Percentiles rank a stretch among this genome's conserved stretches.
Conservation (phyloP, 257 asterid species). For the Leptodermis oblonga region DNA sequence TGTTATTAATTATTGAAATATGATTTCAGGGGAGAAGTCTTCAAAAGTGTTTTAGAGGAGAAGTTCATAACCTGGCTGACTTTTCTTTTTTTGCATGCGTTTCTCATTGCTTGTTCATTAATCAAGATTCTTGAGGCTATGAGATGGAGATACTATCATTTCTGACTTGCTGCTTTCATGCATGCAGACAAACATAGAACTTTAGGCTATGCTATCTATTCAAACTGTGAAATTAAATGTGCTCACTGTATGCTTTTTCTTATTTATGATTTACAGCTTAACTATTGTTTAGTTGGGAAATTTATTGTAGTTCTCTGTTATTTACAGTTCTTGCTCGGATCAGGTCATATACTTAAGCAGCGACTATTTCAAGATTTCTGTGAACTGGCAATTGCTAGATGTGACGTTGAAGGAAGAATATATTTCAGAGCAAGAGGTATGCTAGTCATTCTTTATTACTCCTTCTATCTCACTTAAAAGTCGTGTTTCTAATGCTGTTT, state of each 20-base stretch:
- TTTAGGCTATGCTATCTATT: too few species aligned
- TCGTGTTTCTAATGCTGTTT: too few species aligned
- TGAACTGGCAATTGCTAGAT: slow-evolving; percentile 67
- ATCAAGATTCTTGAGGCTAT: not conserved
- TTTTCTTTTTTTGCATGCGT: not conserved
- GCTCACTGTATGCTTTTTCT: not conserved
- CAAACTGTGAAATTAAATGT: not conserved
- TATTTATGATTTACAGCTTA: not conserved
- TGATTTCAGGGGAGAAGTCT: too few species aligned
- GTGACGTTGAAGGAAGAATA: slow-evolving; percentile 40
- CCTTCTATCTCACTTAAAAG: not conserved
- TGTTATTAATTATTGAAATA: too few species aligned
- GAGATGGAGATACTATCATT: too few species aligned
- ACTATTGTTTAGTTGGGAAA: not conserved
- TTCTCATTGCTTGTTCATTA: not conserved
- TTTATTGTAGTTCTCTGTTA: not conserved
- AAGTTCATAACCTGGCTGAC: not conserved
- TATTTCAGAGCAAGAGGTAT: slow-evolving; percentile 70
- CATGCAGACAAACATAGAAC: too few species aligned
- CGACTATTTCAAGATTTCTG: slow-evolving; percentile 60
- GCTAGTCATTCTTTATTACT: not conserved
- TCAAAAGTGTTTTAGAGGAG: too few species aligned
- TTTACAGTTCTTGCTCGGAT: slow-evolving; percentile 87
- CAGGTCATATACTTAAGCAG: slow-evolving; percentile 83
- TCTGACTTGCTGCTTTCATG: too few species aligned